phyloP scores from a whole-genome alignment of 176 grass and related monocot genomes.

The Canna indica region DNA sequence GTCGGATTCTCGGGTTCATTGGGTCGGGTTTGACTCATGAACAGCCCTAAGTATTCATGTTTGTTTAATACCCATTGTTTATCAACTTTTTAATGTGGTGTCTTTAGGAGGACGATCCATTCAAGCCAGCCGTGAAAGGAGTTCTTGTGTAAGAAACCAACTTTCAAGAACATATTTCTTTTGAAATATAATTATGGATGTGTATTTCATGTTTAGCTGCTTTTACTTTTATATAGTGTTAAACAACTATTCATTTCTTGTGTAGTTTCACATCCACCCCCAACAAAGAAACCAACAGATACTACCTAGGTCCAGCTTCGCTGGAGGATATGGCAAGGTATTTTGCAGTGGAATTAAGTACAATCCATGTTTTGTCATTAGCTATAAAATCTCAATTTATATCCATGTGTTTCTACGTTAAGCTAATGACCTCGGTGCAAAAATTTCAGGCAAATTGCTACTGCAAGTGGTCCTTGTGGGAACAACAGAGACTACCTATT shows the following conservation, averaged over 20 bases:
- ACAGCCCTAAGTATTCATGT: neutral
- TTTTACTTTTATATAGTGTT: neutral
- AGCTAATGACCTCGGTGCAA: too few species aligned
- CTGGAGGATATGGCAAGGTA: conserved; percentile 89
- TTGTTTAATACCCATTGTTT: neutral
- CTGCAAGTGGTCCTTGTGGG: conserved; percentile 67
- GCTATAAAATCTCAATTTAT: too few species aligned
- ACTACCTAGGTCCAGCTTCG: conserved; percentile 85
- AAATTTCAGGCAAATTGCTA: conserved; percentile 80
- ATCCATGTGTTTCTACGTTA: too few species aligned
- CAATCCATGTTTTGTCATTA: neutral
- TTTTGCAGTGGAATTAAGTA: neutral
- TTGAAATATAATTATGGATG: too few species aligned
- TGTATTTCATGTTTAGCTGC: conserved; percentile 9
- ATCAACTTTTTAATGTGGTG: neutral
- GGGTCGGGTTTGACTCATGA: too few species aligned
- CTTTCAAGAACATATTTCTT: neutral
- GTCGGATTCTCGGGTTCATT: too few species aligned
- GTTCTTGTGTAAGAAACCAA: conserved; percentile 59
- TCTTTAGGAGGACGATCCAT: conserved; percentile 53
- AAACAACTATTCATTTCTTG: neutral
- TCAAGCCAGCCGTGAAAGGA: conserved; percentile 38
- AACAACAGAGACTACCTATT: conserved; percentile 92
- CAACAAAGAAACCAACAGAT: conserved; percentile 70
- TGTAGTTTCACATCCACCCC: conserved; percentile 73